These are phyloP conservation scores for Mycena alexandri DNA, from an alignment of 768 basidiomycete genomes.

Conservation along the genomic window DNA sequence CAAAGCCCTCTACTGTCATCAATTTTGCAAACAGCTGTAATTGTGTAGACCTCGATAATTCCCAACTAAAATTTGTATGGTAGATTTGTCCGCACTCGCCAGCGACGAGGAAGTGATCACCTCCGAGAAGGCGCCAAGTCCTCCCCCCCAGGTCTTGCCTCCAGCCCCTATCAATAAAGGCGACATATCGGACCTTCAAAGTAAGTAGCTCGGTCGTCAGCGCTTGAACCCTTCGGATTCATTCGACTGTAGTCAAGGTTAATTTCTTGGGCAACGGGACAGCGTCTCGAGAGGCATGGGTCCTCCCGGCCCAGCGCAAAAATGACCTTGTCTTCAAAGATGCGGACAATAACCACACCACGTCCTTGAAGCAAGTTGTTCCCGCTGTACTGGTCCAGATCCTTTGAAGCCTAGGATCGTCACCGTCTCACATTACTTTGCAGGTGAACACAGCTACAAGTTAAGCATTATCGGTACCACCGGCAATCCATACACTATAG, in stretches of 20 bases:
- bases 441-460: background rate
- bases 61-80: too few relatives aligned
- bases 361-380: conserved; percentile 8
- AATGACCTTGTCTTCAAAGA: background rate
- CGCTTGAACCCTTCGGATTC: too few relatives aligned
- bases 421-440: background rate
- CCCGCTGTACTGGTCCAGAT: background rate
- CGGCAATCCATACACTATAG: background rate
- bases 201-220: too few relatives aligned
- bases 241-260: conserved; percentile 7
- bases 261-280: background rate
- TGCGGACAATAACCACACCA: background rate
- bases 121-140: too few relatives aligned
- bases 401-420: background rate
- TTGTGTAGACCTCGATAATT: too few relatives aligned
- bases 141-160: too few relatives aligned
- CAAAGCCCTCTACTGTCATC: too few relatives aligned
- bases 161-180: too few relatives aligned
- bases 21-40: too few relatives aligned
- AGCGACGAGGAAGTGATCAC: too few relatives aligned
- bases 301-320: background rate
- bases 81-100: too few relatives aligned
- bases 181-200: too few relatives aligned
- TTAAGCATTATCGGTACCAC: background rate
- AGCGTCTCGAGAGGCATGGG: background rate